Conservation (phyloP, 768 basidiomycete species). For the Rhizopogon vesiculosus region DNA sequence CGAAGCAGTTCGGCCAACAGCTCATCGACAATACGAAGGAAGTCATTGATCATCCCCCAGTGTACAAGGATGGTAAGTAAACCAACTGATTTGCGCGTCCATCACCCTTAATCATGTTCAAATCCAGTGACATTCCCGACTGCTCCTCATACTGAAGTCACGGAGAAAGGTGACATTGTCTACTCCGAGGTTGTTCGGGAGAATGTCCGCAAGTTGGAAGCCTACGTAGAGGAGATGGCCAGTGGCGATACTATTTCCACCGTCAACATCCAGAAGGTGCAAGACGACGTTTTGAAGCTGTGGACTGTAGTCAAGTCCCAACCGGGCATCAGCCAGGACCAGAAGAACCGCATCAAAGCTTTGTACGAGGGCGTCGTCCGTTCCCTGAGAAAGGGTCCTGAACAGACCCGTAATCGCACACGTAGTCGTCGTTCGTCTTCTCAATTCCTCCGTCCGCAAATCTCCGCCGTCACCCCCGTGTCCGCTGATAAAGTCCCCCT, state of each 20-base stretch:
- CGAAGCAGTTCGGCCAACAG: constrained; percentile 95
- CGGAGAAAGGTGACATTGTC: constrained; percentile 89
- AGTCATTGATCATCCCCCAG: constrained; percentile 75
- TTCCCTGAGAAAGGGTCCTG: constrained; percentile 78
- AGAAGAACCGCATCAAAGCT: constrained; percentile 92
- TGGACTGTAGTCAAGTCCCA: constrained; percentile 98
- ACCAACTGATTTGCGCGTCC: background rate
- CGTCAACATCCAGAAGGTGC: constrained; percentile 96
- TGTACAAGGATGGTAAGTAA: constrained; percentile 89
- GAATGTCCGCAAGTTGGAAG: constrained; percentile 95
- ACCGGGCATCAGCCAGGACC: constrained; percentile 94
- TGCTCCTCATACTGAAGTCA: constrained; percentile 93
- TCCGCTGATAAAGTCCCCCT: constrained; percentile 89
- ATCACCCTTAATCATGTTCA: constrained; percentile 3
- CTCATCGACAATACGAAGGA: constrained; percentile 91
- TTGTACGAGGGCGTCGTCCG: constrained; percentile 96
- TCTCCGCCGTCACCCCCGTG: constrained; percentile 66
- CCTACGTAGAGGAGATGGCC: constrained; percentile 98
- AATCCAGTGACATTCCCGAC: constrained; percentile 91
- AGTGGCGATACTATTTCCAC: constrained; percentile 83
- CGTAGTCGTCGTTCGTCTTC: constrained; percentile 89
- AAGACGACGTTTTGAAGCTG: constrained; percentile 92
- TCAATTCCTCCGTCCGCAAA: constrained; percentile 92
- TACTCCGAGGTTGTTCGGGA: constrained; percentile 94
- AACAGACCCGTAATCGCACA: constrained; percentile 48